Evolutionary conservation across 2,329 filamentous ascomycete genomes (phyloP).

Genomic region (Harringtonia aguacate): DNA sequence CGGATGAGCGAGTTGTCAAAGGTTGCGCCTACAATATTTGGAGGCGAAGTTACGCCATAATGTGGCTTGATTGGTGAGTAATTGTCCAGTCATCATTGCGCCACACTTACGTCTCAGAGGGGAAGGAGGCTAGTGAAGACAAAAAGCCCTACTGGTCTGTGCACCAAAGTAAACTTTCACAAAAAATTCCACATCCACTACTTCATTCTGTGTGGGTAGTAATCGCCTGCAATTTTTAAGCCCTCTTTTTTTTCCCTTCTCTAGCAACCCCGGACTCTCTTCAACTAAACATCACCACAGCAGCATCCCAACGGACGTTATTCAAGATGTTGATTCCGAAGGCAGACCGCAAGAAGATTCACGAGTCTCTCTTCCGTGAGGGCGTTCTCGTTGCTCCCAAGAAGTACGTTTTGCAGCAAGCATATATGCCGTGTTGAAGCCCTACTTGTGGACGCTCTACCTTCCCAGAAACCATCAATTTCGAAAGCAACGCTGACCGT

Average conservation of each 20-base stretch:
- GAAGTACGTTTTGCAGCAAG: conserved; percentile 44
- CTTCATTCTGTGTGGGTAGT: conserved; percentile 3
- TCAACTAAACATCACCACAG: conserved; percentile 22
- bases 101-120: no score
- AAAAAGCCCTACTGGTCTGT: conserved; percentile 14
- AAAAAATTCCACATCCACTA: conserved; percentile 6
- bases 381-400: conserved; percentile 95
- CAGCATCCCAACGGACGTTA: conserved; percentile 4
- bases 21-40: no score
- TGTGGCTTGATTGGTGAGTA: background rate
- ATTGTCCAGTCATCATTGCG: no score
- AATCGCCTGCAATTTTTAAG: conserved; percentile 5
- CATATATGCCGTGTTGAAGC: no score
- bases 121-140: background rate
- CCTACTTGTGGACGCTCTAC: no score
- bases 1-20: background rate
- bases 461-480: no score
- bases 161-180: conserved; percentile 10
- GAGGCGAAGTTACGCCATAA: no score
- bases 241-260: conserved; percentile 4
- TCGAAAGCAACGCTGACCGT: no score
- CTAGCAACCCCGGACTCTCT: conserved; percentile 6
- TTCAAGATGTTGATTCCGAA: conserved; percentile 95
- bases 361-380: conserved; percentile 90
- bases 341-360: conserved; percentile 99